A percentile compares a stretch with the other conserved stretches of the same genome.
Evolutionary conservation across 1,139 yeast genomes (phyloP).

Genomic region (Suhomyces coccinellae): DNA sequence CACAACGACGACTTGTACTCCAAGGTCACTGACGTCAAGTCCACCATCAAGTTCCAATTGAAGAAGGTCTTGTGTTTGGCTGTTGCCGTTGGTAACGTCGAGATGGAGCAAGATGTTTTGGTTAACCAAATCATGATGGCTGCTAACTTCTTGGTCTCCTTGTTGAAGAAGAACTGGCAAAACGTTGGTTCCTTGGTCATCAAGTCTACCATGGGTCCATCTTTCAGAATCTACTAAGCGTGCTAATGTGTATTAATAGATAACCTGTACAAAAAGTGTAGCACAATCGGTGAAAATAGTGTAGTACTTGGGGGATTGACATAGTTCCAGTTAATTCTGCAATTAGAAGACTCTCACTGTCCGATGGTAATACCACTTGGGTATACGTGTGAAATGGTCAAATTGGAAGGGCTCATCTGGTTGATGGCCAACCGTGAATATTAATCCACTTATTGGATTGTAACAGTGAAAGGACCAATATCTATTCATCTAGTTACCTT

Average conservation of each 20-base stretch:
- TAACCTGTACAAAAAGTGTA: background rate
- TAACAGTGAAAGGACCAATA: no score
- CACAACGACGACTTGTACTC: slow-evolving; percentile 97
- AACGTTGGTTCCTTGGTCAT: slow-evolving; percentile 99
- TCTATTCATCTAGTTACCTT: no score
- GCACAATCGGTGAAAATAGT: no score
- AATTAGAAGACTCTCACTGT: no score
- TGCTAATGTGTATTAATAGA: slow-evolving; percentile 12
- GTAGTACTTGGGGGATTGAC: no score
- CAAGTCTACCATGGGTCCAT: slow-evolving; percentile 99
- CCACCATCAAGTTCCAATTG: slow-evolving; percentile 99
- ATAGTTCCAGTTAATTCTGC: no score
- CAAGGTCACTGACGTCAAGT: slow-evolving; percentile 96
- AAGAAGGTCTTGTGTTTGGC: slow-evolving; percentile 92
- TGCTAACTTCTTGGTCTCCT: slow-evolving; percentile 98
- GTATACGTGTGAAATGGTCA: no score
- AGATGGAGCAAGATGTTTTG: slow-evolving; percentile 95
- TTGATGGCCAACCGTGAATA: no score
- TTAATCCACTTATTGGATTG: no score
- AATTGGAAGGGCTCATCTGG: no score
- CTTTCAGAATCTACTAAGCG: slow-evolving; percentile 96
- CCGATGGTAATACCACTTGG: no score
- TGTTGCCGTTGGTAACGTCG: slow-evolving; percentile 97
- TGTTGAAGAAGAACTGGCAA: slow-evolving; percentile 99
- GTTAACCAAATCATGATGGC: slow-evolving; percentile 99